A percentile compares a stretch with the other conserved stretches of the same genome.
Evolutionary conservation across 202 grass and related monocot genomes (phyloP).

Genomic region (Setaria viridis): DNA sequence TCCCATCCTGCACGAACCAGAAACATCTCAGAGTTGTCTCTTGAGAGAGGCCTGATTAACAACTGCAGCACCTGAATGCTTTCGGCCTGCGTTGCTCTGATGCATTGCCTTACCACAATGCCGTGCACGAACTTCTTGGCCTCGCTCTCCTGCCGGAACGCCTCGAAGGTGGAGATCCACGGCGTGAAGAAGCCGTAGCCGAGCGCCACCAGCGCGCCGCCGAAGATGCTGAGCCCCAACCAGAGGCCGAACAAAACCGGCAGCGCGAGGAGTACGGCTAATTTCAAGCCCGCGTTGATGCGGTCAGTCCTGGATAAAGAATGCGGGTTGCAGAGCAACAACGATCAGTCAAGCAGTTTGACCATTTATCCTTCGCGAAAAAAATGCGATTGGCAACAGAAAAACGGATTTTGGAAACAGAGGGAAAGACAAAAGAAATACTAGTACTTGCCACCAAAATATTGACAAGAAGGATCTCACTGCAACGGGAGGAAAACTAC

Average conservation of each 20-base stretch:
- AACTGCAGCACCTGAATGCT: background rate
- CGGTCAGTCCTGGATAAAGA: conserved; percentile 68
- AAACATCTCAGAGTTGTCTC: conserved; percentile 7
- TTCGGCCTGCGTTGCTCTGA: background rate
- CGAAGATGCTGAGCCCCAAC: conserved; percentile 76
- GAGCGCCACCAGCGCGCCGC: conserved; percentile 73
- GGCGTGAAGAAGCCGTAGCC: conserved; percentile 93
- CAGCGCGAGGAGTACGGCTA: conserved; percentile 68
- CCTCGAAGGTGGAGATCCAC: conserved; percentile 97
- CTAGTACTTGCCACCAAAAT: background rate
- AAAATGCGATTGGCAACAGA: background rate
- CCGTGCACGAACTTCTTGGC: conserved; percentile 74
- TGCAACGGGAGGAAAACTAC: background rate
- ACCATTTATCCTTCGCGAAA: background rate
- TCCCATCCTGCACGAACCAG: conserved; percentile 70
- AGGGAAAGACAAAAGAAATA: background rate
- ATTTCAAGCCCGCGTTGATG: conserved; percentile 72
- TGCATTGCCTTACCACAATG: conserved; percentile 60
- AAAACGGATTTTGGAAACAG: background rate
- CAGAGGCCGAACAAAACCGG: conserved; percentile 75
- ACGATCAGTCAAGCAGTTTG: background rate
- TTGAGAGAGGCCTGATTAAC: background rate
- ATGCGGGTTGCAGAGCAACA: conserved; percentile 36
- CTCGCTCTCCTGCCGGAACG: conserved; percentile 86
- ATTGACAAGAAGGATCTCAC: background rate